phyloP scores from a whole-genome alignment of 2,329 filamentous ascomycete species.

The Coniochaeta pulveracea region DNA sequence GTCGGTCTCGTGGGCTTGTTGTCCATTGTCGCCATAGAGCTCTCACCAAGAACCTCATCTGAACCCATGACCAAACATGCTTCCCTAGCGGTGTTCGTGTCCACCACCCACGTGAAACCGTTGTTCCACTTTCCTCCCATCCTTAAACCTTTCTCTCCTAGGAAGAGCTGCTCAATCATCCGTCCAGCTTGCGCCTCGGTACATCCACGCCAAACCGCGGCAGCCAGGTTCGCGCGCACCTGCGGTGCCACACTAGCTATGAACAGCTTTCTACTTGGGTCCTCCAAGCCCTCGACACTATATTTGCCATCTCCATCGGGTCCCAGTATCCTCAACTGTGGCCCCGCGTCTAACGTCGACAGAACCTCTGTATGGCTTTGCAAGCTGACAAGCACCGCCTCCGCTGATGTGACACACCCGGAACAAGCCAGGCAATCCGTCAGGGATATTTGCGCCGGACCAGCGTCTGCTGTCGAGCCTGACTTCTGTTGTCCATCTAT shows the following conservation, averaged over 20 bases:
- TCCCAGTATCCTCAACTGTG: conserved; percentile 29
- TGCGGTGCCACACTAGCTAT: conserved; percentile 91
- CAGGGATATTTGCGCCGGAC: conserved; percentile 83
- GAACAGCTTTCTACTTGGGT: conserved; percentile 62
- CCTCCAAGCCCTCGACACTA: conserved; percentile 38
- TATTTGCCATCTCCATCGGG: conserved; percentile 21
- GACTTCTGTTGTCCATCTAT: conserved; percentile 68
- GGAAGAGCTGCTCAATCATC: conserved; percentile 74
- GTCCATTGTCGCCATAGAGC: conserved; percentile 6
- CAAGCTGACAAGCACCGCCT: conserved; percentile 89
- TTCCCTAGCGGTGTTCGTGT: conserved; percentile 76
- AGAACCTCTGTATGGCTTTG: conserved; percentile 92
- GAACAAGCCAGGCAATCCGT: conserved; percentile 97
- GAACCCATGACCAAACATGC: conserved; percentile 72
- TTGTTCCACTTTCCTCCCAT: conserved; percentile 61
- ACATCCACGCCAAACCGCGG: conserved; percentile 62
- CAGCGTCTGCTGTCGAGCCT: conserved; percentile 37
- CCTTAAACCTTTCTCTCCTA: conserved; percentile 57
- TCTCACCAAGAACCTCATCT: conserved; percentile 47
- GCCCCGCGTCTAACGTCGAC: conserved; percentile 60
- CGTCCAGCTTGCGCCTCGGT: conserved; percentile 63
- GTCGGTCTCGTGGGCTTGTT: conserved; percentile 40
- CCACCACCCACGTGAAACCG: conserved; percentile 78
- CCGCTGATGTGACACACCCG: conserved; percentile 92
- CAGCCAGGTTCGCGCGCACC: conserved; percentile 77